Conservation (phyloP, 805 yeast genomes). For the Priceomyces medius region DNA sequence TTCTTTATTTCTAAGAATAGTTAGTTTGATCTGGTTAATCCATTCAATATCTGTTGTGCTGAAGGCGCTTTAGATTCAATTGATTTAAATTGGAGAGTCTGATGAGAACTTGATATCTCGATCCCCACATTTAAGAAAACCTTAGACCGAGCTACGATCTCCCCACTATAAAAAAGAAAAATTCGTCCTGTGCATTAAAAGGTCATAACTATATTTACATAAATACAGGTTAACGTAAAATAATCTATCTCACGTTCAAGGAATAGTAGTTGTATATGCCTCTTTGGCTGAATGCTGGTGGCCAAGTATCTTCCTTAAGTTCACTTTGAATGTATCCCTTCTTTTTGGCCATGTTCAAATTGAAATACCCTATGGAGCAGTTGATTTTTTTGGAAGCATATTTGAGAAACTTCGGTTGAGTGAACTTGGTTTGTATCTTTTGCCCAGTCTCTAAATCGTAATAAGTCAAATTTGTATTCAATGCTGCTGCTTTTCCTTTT, state of each 20-base stretch:
- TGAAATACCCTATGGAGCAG: slow-evolving; percentile 53
- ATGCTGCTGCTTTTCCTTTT: slow-evolving; percentile 10
- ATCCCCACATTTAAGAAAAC: too few species aligned
- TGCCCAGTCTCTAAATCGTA: slow-evolving; percentile 67
- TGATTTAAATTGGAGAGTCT: too few species aligned
- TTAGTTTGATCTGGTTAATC: too few species aligned
- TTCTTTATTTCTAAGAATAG: too few species aligned
- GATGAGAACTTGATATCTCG: too few species aligned
- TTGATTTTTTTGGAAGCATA: slow-evolving; percentile 55
- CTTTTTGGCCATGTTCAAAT: slow-evolving; percentile 33
- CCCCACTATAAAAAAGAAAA: too few species aligned
- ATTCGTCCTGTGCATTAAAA: slow-evolving; percentile 1
- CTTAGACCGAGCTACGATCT: too few species aligned
- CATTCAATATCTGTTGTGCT: too few species aligned
- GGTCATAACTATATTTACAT: not conserved
- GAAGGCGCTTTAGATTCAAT: too few species aligned
- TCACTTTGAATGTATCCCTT: slow-evolving; percentile 30
- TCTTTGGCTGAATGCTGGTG: slow-evolving; percentile 50
- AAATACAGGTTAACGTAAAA: not conserved
- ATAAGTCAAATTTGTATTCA: slow-evolving; percentile 43
- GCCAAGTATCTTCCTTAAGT: slow-evolving; percentile 43
- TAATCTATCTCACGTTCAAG: slow-evolving; percentile 40
- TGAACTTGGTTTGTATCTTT: slow-evolving; percentile 47
- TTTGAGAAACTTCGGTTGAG: slow-evolving; percentile 50
- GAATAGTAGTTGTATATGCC: slow-evolving; percentile 62